phyloP scores from a whole-genome alignment of 345 rosid species.

The Melaleuca quinquenervia region DNA sequence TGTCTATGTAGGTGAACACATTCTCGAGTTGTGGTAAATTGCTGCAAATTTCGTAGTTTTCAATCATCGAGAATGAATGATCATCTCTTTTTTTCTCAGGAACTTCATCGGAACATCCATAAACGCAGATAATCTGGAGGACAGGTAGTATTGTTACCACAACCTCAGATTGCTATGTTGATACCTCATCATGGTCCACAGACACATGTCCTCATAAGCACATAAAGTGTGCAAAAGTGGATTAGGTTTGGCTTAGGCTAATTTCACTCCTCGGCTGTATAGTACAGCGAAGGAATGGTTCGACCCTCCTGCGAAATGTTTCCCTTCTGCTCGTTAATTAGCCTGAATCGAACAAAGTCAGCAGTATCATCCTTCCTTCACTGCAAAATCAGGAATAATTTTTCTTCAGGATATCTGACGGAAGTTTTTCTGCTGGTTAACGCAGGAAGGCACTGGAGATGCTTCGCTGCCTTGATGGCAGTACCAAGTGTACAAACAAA shows the following conservation, averaged over 20 bases:
- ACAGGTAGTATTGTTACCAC: constrained; percentile 2
- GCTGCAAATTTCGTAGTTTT: neutral
- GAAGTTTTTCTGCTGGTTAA: neutral
- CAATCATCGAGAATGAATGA: neutral
- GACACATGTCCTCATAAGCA: neutral
- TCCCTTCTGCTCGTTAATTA: neutral
- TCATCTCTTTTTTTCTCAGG: constrained; percentile 12
- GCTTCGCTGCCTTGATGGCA: constrained; percentile 32
- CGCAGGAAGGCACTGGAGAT: constrained; percentile 25
- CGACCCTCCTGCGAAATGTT: neutral
- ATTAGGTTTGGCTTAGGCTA: neutral
- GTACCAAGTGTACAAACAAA: constrained; percentile 26
- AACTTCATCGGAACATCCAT: constrained; percentile 37
- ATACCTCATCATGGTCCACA: neutral
- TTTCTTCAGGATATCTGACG: neutral
- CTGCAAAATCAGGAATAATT: neutral
- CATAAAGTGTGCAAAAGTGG: neutral
- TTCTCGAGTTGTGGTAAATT: neutral
- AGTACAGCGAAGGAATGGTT: neutral
- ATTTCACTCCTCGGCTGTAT: neutral
- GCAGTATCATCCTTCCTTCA: neutral
- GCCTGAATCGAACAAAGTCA: neutral
- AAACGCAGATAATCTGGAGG: constrained; percentile 13
- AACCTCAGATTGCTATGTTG: neutral
- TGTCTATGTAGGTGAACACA: constrained; percentile 29